Evolutionary conservation across 176 grass and related monocot species (phyloP).

Genomic region (Thalia dealbata): DNA sequence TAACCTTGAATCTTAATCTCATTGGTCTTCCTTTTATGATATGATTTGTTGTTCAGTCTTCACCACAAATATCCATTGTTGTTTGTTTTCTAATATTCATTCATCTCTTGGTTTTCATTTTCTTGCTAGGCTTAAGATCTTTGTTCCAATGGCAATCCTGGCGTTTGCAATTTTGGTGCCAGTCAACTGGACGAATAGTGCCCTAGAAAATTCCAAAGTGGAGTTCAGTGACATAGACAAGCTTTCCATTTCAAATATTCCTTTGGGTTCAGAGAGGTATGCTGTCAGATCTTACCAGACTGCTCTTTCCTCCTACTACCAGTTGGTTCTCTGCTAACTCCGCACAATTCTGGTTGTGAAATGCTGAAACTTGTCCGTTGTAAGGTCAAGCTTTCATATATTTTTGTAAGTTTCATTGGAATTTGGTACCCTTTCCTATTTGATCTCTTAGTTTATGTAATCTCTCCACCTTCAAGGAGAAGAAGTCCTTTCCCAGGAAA

Average conservation of each 20-base stretch:
- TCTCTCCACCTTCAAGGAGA: not conserved
- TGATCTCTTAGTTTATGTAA: not conserved
- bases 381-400: not conserved
- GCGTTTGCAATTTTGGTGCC: constrained; percentile 14
- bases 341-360: not conserved
- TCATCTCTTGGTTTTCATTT: not conserved
- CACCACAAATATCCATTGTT: not conserved
- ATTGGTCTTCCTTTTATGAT: not conserved
- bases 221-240: constrained; percentile 11
- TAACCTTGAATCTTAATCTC: not conserved
- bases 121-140: constrained; percentile 9
- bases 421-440: not conserved
- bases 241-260: constrained; percentile 12
- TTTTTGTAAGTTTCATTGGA: not conserved
- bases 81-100: not conserved
- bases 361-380: not conserved
- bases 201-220: not conserved
- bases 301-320: not conserved
- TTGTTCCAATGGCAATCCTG: constrained; percentile 10
- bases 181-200: constrained; percentile 10
- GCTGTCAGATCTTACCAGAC: not conserved
- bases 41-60: not conserved
- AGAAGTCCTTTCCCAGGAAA: not conserved
- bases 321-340: not conserved
- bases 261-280: constrained; percentile 1